phyloP scores from a whole-genome alignment of 2,329 filamentous ascomycete species.

The Cercospora nicotianae region DNA sequence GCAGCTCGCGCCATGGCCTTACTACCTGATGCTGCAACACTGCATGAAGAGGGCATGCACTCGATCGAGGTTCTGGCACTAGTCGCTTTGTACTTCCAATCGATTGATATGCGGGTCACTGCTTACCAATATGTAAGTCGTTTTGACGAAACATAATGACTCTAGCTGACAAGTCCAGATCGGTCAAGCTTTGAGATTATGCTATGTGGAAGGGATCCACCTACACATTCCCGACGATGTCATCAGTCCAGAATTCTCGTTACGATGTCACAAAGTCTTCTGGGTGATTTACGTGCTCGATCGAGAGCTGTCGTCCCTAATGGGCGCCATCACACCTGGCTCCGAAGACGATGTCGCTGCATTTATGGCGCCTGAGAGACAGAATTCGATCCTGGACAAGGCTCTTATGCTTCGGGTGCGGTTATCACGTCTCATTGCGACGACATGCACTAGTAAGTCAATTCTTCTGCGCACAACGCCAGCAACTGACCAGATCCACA shows the following conservation, averaged over 20 bases:
- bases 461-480: not conserved
- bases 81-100: slow-evolving; percentile 20
- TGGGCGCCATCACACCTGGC: slow-evolving; percentile 54
- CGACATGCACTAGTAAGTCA: slow-evolving; percentile 14
- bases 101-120: slow-evolving; percentile 22
- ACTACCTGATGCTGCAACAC: slow-evolving; percentile 14
- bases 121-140: slow-evolving; percentile 18
- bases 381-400: slow-evolving; percentile 11
- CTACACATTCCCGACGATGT: slow-evolving; percentile 14
- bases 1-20: slow-evolving; percentile 8
- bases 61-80: slow-evolving; percentile 19
- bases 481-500: not conserved
- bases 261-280: slow-evolving; percentile 52
- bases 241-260: slow-evolving; percentile 11
- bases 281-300: slow-evolving; percentile 58
- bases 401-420: slow-evolving; percentile 16
- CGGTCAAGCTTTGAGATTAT: slow-evolving; percentile 51
- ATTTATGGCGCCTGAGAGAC: slow-evolving; percentile 8
- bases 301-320: slow-evolving; percentile 55
- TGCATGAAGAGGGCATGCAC: slow-evolving; percentile 17
- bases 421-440: slow-evolving; percentile 14
- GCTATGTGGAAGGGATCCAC: slow-evolving; percentile 19
- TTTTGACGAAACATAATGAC: not conserved
- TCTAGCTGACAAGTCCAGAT: slow-evolving; percentile 36
- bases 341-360: slow-evolving; percentile 54